phyloP scores from a whole-genome alignment of 2,329 filamentous ascomycete species.

The Aspergillus quadrilineatus region DNA sequence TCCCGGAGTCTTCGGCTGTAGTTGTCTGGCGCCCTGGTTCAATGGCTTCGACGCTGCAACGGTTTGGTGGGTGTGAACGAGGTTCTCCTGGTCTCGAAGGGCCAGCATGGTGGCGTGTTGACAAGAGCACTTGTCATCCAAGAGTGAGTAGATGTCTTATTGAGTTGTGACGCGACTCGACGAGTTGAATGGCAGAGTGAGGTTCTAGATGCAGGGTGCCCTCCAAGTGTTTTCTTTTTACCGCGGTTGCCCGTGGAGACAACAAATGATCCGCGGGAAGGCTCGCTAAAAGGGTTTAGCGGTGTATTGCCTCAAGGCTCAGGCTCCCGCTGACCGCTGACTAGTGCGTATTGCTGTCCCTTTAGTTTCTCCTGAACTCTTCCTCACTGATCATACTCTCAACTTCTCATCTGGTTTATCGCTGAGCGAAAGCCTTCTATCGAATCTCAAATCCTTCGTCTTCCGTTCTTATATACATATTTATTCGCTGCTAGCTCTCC shows the following conservation, averaged over 20 bases:
- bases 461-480: slow-evolving; percentile 29
- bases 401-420: slow-evolving; percentile 28
- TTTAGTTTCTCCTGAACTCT: slow-evolving; percentile 21
- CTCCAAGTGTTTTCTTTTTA: slow-evolving; percentile 25
- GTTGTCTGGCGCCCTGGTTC: slow-evolving; percentile 62
- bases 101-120: slow-evolving; percentile 64
- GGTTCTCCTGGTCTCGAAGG: slow-evolving; percentile 82
- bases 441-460: slow-evolving; percentile 23
- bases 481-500: slow-evolving; percentile 24
- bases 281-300: slow-evolving; percentile 12
- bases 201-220: slow-evolving; percentile 23
- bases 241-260: slow-evolving; percentile 43
- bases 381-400: slow-evolving; percentile 18
- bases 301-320: slow-evolving; percentile 1
- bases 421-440: slow-evolving; percentile 39
- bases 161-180: neutral
- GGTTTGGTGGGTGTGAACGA: slow-evolving; percentile 72
- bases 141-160: neutral
- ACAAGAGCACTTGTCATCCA: slow-evolving; percentile 23
- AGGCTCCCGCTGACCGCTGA: slow-evolving; percentile 23
- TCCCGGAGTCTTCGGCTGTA: slow-evolving; percentile 75
- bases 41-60: slow-evolving; percentile 69
- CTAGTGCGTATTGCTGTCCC: slow-evolving; percentile 15
- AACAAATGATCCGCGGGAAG: slow-evolving; percentile 9
- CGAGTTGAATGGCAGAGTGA: slow-evolving; percentile 9